Conservation (phyloP, 257 asterid genomes). For the Solanum piurae region DNA sequence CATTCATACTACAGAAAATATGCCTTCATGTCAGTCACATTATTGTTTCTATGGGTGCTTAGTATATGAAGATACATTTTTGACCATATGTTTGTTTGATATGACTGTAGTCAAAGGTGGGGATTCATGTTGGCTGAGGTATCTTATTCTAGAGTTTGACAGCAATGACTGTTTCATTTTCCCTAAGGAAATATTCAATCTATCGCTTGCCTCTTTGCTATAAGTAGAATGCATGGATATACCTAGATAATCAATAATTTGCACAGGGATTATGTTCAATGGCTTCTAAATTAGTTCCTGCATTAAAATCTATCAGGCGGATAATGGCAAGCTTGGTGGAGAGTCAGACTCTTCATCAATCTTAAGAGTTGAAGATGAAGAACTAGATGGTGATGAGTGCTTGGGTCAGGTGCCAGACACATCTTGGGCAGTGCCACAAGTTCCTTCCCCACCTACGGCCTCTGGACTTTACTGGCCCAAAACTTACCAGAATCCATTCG, state of each 20-base stretch:
- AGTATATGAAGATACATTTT: not conserved
- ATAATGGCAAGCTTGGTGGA: slow-evolving; percentile 67
- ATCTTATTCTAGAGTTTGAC: not conserved
- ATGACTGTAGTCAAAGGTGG: not conserved
- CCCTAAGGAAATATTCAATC: not conserved
- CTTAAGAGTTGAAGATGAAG: slow-evolving; percentile 42
- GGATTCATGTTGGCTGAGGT: not conserved
- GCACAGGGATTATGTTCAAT: not conserved
- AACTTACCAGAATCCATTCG: slow-evolving; percentile 11
- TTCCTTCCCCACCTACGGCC: slow-evolving; percentile 86
- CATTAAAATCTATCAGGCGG: slow-evolving; percentile 39
- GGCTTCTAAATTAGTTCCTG: slow-evolving; percentile 2
- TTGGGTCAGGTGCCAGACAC: slow-evolving; percentile 55
- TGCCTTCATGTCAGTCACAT: not conserved
- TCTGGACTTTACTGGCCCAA: slow-evolving; percentile 73
- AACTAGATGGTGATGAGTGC: slow-evolving; percentile 46
- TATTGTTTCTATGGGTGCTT: not conserved
- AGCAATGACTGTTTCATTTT: not conserved
- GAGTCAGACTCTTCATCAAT: slow-evolving; percentile 44
- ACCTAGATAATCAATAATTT: not conserved
- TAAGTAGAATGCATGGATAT: not conserved
- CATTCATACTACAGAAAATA: not conserved
- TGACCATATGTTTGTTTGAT: not conserved
- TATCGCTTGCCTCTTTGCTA: not conserved
- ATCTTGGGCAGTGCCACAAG: slow-evolving; percentile 69